Conservation (phyloP, 768 basidiomycete genomes). For the Mrakia frigida region DNA sequence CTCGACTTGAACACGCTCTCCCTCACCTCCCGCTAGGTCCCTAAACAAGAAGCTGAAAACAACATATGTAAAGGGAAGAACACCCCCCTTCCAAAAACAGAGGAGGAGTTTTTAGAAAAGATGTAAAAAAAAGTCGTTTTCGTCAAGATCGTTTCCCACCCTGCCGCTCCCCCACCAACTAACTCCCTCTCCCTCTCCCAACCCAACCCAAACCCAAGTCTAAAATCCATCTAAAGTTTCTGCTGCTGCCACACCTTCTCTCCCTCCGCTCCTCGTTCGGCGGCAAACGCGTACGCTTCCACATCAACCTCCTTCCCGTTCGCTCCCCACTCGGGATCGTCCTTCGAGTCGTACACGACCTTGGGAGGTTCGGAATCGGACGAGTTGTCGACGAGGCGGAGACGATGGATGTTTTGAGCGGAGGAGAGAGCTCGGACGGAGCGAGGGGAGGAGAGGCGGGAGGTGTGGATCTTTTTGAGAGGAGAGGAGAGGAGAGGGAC, state of each 20-base stretch:
- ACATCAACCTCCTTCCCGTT: neutral
- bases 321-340: conserved; percentile 29
- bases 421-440: conserved; percentile 31
- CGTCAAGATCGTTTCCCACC: conserved; percentile 8
- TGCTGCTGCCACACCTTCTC: too few relatives aligned
- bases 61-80: too few relatives aligned
- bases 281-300: neutral
- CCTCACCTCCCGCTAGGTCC: too few relatives aligned
- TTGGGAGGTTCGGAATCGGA: conserved; percentile 33
- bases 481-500: conserved; percentile 1
- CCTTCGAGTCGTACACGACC: conserved; percentile 39
- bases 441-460: conserved; percentile 33
- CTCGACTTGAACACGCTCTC: too few relatives aligned
- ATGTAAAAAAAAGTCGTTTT: neutral
- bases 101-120: too few relatives aligned
- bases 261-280: neutral
- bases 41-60: too few relatives aligned
- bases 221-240: neutral
- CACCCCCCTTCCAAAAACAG: too few relatives aligned
- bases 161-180: neutral
- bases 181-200: neutral
- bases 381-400: conserved; percentile 40
- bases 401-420: conserved; percentile 34
- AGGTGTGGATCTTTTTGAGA: conserved; percentile 33
- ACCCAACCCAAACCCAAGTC: neutral